Percentiles rank a stretch among this genome's conserved stretches.
phyloP scores from a whole-genome alignment of 1,284 basidiomycete species.

The Ustilago shanxiensis region DNA sequence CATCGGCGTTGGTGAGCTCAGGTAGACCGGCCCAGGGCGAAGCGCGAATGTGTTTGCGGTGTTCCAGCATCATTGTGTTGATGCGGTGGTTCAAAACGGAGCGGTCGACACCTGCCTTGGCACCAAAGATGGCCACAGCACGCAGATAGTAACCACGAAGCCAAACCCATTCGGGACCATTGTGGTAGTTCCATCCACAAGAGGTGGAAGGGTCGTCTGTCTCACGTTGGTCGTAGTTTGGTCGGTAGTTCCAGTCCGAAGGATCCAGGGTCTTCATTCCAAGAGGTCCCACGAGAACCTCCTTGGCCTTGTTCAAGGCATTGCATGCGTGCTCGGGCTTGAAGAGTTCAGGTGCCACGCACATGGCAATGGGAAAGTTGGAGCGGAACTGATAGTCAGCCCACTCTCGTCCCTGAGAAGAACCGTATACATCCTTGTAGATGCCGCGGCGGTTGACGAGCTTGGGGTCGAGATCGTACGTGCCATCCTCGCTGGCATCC shows the following conservation, averaged over 20 bases:
- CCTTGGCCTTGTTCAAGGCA: conserved; percentile 69
- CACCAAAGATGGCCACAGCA: conserved; percentile 77
- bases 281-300: conserved; percentile 55
- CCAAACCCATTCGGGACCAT: conserved; percentile 93
- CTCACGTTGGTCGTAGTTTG: conserved; percentile 63
- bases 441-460: conserved; percentile 92
- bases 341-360: conserved; percentile 95
- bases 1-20: conserved; percentile 63
- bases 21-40: conserved; percentile 64
- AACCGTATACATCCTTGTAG: conserved; percentile 93
- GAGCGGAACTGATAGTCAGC: conserved; percentile 88
- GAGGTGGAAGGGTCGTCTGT: conserved; percentile 50
- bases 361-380: conserved; percentile 94
- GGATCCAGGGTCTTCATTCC: conserved; percentile 66
- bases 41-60: conserved; percentile 52
- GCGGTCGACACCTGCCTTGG: conserved; percentile 36
- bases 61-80: conserved; percentile 53
- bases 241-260: conserved; percentile 63
- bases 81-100: conserved; percentile 53
- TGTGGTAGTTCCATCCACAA: conserved; percentile 64
- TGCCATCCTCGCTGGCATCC: conserved; percentile 80
- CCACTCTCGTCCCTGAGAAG: conserved; percentile 76
- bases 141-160: conserved; percentile 94
- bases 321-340: conserved; percentile 81
- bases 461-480: conserved; percentile 79